phyloP scores from a whole-genome alignment of 257 asterid species.

The Nicotiana noctiflora region DNA sequence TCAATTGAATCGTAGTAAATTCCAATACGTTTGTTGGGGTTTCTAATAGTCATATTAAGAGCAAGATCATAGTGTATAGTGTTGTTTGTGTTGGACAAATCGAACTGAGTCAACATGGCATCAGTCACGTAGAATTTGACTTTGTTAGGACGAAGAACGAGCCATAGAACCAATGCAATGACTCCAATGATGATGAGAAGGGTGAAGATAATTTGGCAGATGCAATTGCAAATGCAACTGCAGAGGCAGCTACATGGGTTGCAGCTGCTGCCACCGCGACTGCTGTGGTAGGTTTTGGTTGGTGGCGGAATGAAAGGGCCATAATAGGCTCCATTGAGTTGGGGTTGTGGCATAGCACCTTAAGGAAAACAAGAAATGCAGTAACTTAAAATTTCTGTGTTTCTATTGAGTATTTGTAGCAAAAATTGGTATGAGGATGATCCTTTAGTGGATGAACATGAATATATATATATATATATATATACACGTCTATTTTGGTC shows the following conservation, averaged over 20 bases:
- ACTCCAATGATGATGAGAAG: slow-evolving; percentile 39
- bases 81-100: slow-evolving; percentile 32
- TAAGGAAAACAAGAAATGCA: neutral
- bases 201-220: slow-evolving; percentile 57
- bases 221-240: slow-evolving; percentile 59
- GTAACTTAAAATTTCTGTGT: no score
- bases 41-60: slow-evolving; percentile 57
- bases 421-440: neutral
- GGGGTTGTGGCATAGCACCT: neutral
- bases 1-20: slow-evolving; percentile 74
- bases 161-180: slow-evolving; percentile 38
- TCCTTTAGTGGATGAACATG: no score
- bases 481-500: no score
- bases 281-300: slow-evolving; percentile 45
- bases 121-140: slow-evolving; percentile 50
- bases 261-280: slow-evolving; percentile 48
- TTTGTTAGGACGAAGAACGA: slow-evolving; percentile 70
- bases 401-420: neutral
- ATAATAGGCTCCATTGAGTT: slow-evolving; percentile 74
- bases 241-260: slow-evolving; percentile 73
- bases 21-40: slow-evolving; percentile 78
- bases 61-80: slow-evolving; percentile 58
- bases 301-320: slow-evolving; percentile 71
- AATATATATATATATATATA: no score
- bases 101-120: slow-evolving; percentile 56